Conservation (phyloP, 1,139 yeast species). For the Wickerhamomyces sp. region DNA sequence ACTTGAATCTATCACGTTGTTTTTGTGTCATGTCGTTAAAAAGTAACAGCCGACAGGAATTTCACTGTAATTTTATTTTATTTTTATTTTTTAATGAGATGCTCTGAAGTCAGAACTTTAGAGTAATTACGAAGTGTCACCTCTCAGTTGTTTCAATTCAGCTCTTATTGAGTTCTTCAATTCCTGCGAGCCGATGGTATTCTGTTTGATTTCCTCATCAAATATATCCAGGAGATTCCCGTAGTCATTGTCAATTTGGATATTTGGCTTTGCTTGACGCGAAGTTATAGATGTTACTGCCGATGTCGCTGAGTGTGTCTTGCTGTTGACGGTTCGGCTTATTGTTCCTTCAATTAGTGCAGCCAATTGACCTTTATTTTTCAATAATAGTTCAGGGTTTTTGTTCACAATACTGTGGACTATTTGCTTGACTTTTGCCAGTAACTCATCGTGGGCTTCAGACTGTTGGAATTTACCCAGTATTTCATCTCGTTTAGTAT, state of each 20-base stretch:
- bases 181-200: conserved; percentile 14
- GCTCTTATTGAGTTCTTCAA: conserved; percentile 10
- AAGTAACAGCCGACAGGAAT: too few species aligned
- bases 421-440: conserved; percentile 10
- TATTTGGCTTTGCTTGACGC: neutral
- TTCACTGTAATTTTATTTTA: too few species aligned
- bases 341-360: conserved; percentile 20
- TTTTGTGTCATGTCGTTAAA: too few species aligned
- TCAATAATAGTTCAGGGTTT: conserved; percentile 19
- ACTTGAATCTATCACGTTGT: too few species aligned
- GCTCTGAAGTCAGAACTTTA: too few species aligned
- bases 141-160: conserved; percentile 6
- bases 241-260: conserved; percentile 1
- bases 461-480: conserved; percentile 14
- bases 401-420: conserved; percentile 12
- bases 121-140: neutral
- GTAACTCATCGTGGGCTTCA: conserved; percentile 12
- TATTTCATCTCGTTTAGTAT: conserved; percentile 14
- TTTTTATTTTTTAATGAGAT: too few species aligned
- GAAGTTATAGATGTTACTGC: too few species aligned
- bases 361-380: conserved; percentile 20
- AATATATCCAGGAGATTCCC: conserved; percentile 14
- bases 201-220: conserved; percentile 16
- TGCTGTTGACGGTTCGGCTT: conserved; percentile 4
- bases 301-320: neutral